Evolutionary conservation across 2,329 filamentous ascomycete genomes (phyloP).

Genomic region (Colletotrichum costaricense): DNA sequence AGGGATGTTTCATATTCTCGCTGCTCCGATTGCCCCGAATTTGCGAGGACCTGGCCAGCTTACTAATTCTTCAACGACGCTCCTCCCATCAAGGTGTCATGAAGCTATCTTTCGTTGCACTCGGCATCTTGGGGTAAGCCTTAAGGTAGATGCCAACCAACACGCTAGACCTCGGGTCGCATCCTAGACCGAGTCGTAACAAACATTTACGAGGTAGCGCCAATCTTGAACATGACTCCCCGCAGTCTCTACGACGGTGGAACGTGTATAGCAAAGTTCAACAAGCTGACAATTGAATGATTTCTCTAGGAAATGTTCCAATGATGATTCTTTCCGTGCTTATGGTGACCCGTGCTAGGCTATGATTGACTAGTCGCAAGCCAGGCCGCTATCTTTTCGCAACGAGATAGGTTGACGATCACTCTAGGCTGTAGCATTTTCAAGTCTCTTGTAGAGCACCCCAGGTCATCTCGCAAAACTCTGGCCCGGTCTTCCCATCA

Average conservation of each 20-base stretch:
- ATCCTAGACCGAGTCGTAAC: not conserved
- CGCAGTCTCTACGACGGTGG: not conserved
- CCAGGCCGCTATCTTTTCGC: not conserved
- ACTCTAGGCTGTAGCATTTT: not conserved
- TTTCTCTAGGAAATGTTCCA: not conserved
- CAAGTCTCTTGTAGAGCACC: not conserved
- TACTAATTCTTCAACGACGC: conserved; percentile 32
- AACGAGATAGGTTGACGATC: not conserved
- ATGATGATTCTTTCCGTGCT: not conserved
- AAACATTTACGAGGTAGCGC: not conserved
- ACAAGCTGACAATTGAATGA: not conserved
- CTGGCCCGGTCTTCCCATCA: not conserved
- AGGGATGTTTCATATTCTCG: conserved; percentile 18
- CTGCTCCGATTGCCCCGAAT: conserved; percentile 33
- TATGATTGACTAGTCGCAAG: not conserved
- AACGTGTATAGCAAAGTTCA: too few relatives aligned
- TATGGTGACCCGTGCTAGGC: not conserved
- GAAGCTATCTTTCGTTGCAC: not conserved
- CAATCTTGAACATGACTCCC: not conserved
- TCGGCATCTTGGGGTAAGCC: not conserved
- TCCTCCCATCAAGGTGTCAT: conserved; percentile 23
- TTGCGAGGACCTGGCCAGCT: conserved; percentile 14
- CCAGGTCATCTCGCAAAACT: not conserved
- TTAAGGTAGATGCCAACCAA: not conserved
- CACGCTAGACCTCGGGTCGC: not conserved